These are phyloP conservation scores for Solanum chacoense DNA, from an alignment of 305 asterid genomes.

Conservation along the genomic window DNA sequence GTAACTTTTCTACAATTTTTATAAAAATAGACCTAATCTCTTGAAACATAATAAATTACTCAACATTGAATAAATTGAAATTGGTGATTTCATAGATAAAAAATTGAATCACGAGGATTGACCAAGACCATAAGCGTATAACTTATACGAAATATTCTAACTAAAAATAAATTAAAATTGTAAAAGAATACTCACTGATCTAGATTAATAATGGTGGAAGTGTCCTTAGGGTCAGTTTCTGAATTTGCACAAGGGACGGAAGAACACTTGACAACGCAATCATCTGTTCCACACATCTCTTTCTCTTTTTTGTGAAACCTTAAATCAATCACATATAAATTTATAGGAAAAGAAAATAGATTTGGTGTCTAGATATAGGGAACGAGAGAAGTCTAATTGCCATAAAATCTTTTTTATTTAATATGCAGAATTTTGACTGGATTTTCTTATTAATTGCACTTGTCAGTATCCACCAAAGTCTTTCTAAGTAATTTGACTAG, in stretches of 20 bases:
- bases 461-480: not conserved
- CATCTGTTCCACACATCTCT: conserved; percentile 36
- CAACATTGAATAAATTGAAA: too few relatives aligned
- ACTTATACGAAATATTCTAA: not conserved
- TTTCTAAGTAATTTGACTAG: not conserved
- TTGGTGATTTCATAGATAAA: not conserved
- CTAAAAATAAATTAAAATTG: not conserved
- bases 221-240: too few relatives aligned
- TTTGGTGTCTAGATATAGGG: conserved; percentile 1
- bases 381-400: not conserved
- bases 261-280: conserved; percentile 10
- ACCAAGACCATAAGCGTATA: too few relatives aligned
- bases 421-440: too few relatives aligned
- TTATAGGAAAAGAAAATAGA: not conserved
- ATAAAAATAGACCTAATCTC: not conserved
- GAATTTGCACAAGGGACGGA: not conserved
- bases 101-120: too few relatives aligned
- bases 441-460: too few relatives aligned
- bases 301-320: not conserved
- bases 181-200: conserved; percentile 44
- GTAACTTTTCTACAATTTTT: too few relatives aligned
- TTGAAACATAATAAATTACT: not conserved
- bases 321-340: not conserved
- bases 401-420: not conserved
- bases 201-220: conserved; percentile 24